Evolutionary conservation across 352 stramenopile species (phyloP).

Genomic region (Thalassiosira oceanica): DNA sequence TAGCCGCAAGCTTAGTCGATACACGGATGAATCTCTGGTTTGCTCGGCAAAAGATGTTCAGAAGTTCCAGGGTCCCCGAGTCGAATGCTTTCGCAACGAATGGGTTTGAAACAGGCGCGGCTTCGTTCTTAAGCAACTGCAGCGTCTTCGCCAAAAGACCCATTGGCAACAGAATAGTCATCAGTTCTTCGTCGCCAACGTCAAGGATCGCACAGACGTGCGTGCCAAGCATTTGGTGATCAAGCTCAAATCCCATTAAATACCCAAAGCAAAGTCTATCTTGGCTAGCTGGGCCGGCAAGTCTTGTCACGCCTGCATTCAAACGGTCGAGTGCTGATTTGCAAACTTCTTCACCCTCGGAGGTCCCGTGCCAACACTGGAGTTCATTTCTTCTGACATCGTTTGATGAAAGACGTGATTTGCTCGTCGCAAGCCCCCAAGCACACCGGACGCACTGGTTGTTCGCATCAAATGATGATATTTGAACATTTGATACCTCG

Average conservation of each 20-base stretch:
- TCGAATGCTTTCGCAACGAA: too few species aligned
- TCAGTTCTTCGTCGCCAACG: too few species aligned
- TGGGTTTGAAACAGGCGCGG: too few species aligned
- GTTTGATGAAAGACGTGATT: conserved; percentile 18
- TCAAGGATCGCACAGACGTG: too few species aligned
- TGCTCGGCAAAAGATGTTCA: too few species aligned
- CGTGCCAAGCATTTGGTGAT: too few species aligned
- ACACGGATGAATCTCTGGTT: too few species aligned
- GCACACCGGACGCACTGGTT: conserved; percentile 56
- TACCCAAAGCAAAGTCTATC: conserved; percentile 47
- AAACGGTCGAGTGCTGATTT: conserved; percentile 25
- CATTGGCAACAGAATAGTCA: too few species aligned
- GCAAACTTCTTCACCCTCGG: conserved; percentile 18
- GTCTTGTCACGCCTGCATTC: conserved; percentile 35
- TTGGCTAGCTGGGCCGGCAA: conserved; percentile 15
- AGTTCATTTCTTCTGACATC: conserved; percentile 38
- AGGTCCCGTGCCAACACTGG: conserved; percentile 35
- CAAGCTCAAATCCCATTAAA: conserved; percentile 33
- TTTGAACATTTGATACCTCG: conserved; percentile 53
- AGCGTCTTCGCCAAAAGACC: not conserved
- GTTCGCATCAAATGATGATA: conserved; percentile 57
- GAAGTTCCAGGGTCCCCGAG: too few species aligned
- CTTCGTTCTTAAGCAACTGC: too few species aligned
- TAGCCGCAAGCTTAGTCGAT: too few species aligned
- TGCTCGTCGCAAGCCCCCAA: conserved; percentile 48